Conservation (phyloP, 345 rosid genomes). For the Salix arbutifolia region DNA sequence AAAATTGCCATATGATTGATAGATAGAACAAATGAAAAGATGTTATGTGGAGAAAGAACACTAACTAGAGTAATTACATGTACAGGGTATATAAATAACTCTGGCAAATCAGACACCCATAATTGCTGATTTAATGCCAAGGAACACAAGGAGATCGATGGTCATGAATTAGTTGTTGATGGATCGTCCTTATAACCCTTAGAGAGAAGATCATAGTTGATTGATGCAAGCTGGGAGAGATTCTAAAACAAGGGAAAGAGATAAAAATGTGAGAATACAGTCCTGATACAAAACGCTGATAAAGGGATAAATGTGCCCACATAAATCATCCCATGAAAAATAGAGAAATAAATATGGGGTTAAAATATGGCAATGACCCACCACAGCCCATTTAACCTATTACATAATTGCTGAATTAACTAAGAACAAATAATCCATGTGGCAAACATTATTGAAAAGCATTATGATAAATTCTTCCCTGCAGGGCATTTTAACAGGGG, state of each 20-base stretch:
- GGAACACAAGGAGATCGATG: conserved; percentile 1
- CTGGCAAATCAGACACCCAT: conserved; percentile 19
- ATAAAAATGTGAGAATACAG: conserved; percentile 3
- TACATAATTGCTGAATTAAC: not conserved
- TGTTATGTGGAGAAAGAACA: not conserved
- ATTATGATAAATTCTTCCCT: no score
- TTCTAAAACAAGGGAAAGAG: conserved; percentile 45
- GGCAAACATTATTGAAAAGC: not conserved
- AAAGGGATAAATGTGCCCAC: not conserved
- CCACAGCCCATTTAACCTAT: not conserved
- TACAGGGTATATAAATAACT: conserved; percentile 58
- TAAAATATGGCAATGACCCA: not conserved
- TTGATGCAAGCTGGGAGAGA: conserved; percentile 93
- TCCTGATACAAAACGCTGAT: not conserved
- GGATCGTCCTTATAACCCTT: conserved; percentile 93
- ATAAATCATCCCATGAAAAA: not conserved
- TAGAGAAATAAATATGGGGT: not conserved
- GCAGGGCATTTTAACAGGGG: no score
- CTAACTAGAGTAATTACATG: conserved; percentile 38
- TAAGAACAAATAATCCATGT: not conserved
- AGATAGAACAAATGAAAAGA: not conserved
- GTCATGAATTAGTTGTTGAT: conserved; percentile 42
- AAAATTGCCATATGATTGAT: not conserved
- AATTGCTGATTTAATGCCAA: conserved; percentile 13
- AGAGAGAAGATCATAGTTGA: conserved; percentile 94